Evolutionary conservation across 306 rosid genomes (phyloP).

Genomic region (Luffa aegyptiaca): DNA sequence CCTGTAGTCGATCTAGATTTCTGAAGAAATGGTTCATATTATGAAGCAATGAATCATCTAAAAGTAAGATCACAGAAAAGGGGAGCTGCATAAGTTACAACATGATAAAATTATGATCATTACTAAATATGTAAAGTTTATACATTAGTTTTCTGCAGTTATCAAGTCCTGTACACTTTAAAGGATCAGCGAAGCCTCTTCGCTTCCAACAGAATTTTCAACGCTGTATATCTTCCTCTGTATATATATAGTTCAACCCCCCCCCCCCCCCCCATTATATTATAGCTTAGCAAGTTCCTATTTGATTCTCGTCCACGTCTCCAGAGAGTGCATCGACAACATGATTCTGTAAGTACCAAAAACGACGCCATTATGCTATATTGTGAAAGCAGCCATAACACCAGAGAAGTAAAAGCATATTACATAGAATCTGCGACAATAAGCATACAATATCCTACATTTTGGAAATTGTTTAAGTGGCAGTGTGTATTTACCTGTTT

Average conservation of each 20-base stretch:
- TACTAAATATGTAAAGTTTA: background rate
- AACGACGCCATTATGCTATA: background rate
- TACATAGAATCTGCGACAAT: background rate
- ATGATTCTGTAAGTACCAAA: background rate
- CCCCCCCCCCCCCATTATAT: background rate
- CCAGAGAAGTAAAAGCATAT: background rate
- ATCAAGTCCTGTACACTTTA: background rate
- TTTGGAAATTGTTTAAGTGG: background rate
- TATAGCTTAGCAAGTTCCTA: background rate
- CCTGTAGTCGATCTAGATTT: slow-evolving; percentile 44
- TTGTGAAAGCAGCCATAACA: background rate
- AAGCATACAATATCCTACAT: background rate
- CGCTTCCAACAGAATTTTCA: background rate
- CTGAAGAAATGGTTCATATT: slow-evolving; percentile 15
- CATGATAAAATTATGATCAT: background rate
- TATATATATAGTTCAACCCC: no score
- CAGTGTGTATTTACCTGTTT: background rate
- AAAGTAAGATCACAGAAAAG: background rate
- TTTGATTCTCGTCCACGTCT: background rate
- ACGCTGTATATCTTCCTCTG: background rate
- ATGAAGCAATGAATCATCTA: background rate
- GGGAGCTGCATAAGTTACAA: background rate
- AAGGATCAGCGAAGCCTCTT: background rate
- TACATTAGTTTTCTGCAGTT: background rate
- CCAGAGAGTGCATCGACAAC: background rate